Percentiles rank a stretch among this genome's conserved stretches.
These are phyloP conservation scores for Coniferiporia weirii DNA, from an alignment of 1,284 basidiomycete genomes.

Conservation along the genomic window DNA sequence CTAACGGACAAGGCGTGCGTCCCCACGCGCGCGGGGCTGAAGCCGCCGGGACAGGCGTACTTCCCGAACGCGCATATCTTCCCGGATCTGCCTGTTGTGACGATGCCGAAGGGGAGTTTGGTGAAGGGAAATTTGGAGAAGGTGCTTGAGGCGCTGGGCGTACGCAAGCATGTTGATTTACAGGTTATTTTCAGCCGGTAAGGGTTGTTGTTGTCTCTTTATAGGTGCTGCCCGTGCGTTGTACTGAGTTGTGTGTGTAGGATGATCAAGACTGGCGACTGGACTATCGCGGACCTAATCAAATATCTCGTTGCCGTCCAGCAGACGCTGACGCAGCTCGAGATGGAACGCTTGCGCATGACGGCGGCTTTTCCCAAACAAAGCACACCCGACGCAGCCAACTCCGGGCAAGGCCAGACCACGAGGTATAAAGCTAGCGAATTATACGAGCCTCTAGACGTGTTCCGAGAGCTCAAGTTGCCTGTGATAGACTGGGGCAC, in stretches of 20 bases:
- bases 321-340: conserved; percentile 60
- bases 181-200: conserved; percentile 84
- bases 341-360: conserved; percentile 68
- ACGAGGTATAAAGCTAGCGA: conserved; percentile 58
- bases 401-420: conserved; percentile 32
- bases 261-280: conserved; percentile 82
- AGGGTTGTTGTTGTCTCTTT: conserved; percentile 17
- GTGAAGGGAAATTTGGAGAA: conserved; percentile 79
- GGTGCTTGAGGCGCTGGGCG: conserved; percentile 74
- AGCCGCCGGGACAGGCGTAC: conserved; percentile 74
- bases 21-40: conserved; percentile 80
- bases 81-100: conserved; percentile 80
- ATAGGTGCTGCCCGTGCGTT: not conserved
- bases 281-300: conserved; percentile 74
- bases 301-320: conserved; percentile 88
- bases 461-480: conserved; percentile 69
- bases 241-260: conserved; percentile 33
- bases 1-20: conserved; percentile 72
- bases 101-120: conserved; percentile 43
- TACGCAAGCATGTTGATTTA: conserved; percentile 88
- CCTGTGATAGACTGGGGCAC: conserved; percentile 88
- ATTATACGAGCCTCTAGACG: conserved; percentile 81
- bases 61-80: conserved; percentile 88
- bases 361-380: conserved; percentile 83
- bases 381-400: conserved; percentile 25